Percentiles rank a stretch among this genome's conserved stretches.
Evolutionary conservation across 2,329 filamentous ascomycete genomes (phyloP).

Genomic region (Teratosphaeria nubilosa): DNA sequence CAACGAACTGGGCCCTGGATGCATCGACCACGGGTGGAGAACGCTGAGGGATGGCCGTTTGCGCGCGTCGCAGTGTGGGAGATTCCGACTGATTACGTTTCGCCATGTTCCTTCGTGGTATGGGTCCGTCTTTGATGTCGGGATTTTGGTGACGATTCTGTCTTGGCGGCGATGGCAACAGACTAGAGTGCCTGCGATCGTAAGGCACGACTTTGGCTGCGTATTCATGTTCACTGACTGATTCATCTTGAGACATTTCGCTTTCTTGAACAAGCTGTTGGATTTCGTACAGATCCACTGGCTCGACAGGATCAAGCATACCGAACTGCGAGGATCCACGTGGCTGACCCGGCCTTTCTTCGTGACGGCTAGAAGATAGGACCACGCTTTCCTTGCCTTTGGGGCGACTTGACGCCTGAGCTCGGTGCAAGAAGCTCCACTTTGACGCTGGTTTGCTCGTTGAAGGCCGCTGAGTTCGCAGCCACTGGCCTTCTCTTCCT

Average conservation of each 20-base stretch:
- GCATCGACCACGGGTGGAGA: constrained; percentile 14
- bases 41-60: constrained; percentile 10
- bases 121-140: constrained; percentile 5
- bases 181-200: constrained; percentile 14
- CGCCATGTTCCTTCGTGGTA: constrained; percentile 11
- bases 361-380: not conserved
- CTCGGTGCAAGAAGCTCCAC: constrained; percentile 52
- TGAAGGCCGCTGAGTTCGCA: constrained; percentile 10
- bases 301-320: constrained; percentile 40
- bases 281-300: constrained; percentile 35
- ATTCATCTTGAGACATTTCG: constrained; percentile 14
- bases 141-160: constrained; percentile 3
- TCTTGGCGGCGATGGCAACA: constrained; percentile 18
- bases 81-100: constrained; percentile 16
- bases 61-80: constrained; percentile 16
- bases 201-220: constrained; percentile 15
- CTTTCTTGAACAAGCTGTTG: constrained; percentile 37
- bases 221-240: constrained; percentile 6
- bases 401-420: constrained; percentile 32
- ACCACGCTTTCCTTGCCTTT: constrained; percentile 12
- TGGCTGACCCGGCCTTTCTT: not conserved
- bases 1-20: constrained; percentile 2
- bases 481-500: constrained; percentile 29
- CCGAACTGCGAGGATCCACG: constrained; percentile 43
- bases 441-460: constrained; percentile 28